phyloP scores from a whole-genome alignment of 225 moss, liverwort and hornwort species.

The Polytrichum commune region DNA sequence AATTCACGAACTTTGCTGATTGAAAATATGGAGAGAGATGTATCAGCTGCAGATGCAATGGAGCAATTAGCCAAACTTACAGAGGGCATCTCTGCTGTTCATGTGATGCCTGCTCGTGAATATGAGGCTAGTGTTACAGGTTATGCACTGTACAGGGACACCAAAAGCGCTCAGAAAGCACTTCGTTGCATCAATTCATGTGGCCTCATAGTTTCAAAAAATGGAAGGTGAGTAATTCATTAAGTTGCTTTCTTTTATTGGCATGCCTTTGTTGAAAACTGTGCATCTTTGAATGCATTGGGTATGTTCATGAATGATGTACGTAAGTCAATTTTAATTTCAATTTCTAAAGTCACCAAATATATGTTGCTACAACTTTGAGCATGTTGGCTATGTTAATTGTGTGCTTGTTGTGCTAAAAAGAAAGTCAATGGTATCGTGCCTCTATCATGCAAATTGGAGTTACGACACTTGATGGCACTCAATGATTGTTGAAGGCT shows the following conservation, averaged over 20 bases:
- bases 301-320: too few species aligned
- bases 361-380: too few species aligned
- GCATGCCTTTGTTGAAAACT: too few species aligned
- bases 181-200: neutral
- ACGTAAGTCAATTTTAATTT: too few species aligned
- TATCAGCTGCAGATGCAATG: slow-evolving; percentile 28
- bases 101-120: slow-evolving; percentile 23
- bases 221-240: slow-evolving; percentile 17
- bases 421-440: neutral
- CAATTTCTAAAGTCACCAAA: too few species aligned
- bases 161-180: slow-evolving; percentile 3
- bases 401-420: neutral
- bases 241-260: too few species aligned
- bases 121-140: neutral
- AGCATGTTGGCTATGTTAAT: too few species aligned
- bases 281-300: too few species aligned
- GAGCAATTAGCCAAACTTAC: slow-evolving; percentile 10
- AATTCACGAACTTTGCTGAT: slow-evolving; percentile 21
- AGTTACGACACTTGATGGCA: too few species aligned
- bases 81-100: slow-evolving; percentile 23
- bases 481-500: too few species aligned
- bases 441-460: too few species aligned
- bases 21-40: slow-evolving; percentile 27
- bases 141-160: slow-evolving; percentile 20
- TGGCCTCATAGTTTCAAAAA: slow-evolving; percentile 15